phyloP scores from a whole-genome alignment of 441 rosid species.

The Syzygium malaccense region DNA sequence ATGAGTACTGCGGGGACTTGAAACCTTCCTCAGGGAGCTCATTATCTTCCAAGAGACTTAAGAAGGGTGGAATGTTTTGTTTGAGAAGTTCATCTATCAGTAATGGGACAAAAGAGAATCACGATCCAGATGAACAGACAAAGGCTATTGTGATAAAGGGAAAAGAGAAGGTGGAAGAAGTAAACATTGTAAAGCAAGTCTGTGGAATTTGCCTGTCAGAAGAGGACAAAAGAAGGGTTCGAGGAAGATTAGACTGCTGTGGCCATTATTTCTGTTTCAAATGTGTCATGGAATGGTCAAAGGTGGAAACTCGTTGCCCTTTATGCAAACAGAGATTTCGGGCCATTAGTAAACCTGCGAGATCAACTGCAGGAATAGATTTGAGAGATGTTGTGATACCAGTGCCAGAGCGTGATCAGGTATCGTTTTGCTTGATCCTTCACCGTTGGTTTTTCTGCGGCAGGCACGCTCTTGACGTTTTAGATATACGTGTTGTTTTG shows the following conservation, averaged over 20 bases:
- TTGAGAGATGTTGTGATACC: constrained; percentile 60
- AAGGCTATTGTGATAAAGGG: constrained; percentile 43
- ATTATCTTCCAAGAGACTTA: neutral
- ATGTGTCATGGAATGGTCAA: constrained; percentile 97
- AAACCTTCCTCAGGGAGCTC: constrained; percentile 1
- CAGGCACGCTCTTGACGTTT: neutral
- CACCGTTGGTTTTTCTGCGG: neutral
- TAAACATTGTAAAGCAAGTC: constrained; percentile 47
- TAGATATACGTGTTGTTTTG: constrained; percentile 3
- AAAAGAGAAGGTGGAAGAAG: constrained; percentile 74
- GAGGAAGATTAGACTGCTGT: constrained; percentile 82
- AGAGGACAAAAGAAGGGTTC: constrained; percentile 83
- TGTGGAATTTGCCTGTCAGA: constrained; percentile 96
- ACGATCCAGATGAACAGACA: constrained; percentile 32
- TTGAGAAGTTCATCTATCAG: constrained; percentile 48
- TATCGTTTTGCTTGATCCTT: constrained; percentile 14
- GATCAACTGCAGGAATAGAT: constrained; percentile 63
- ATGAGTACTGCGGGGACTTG: constrained; percentile 32
- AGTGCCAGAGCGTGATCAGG: constrained; percentile 96
- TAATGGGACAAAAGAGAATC: constrained; percentile 31
- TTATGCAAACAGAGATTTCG: constrained; percentile 89
- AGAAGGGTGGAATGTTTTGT: neutral
- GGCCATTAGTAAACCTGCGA: constrained; percentile 78
- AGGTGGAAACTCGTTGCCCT: constrained; percentile 99
- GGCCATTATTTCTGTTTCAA: constrained; percentile 91